Evolutionary conservation across 345 rosid species (phyloP), one percentile per base, ranked within the genome.

Genomic region (Reutealis trisperma): DNA sequence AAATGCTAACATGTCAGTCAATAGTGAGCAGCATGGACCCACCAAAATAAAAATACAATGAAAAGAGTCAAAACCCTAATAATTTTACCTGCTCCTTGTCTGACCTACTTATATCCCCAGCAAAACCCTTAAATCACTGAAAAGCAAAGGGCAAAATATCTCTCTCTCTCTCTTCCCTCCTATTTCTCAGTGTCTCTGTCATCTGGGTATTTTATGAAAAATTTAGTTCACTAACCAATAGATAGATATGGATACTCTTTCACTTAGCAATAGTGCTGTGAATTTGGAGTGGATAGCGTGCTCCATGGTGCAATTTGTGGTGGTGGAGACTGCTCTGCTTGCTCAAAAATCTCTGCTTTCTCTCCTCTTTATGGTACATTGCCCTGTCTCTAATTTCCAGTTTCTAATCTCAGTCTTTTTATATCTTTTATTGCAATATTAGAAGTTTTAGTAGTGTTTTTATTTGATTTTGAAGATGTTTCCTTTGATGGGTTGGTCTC

Each of bases 341-440:
- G 73, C 73, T 51, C 60, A 69, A 14, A 69, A 69, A 18, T 69
- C 60, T 69, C 57, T 69, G 60, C 60, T 69, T 49, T 69, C 5
- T 37, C 60, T 69, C 19, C 60, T 51, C 59, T 49, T 51, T 18
- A 2, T 69, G 73, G 73, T 69, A 69, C 73, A 51, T 69, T 69
- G 42, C 58, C 27, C 22, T 51, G 9, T 16, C 60, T 68, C 30
- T 47, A 54, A 68, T 22, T 47, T 34, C 10, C 45, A 11, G 18
- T 24, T 37, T 68, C 72, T 51, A 24, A 15, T 69, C 22, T 49
- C 10, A 51, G 14, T 27, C 6, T 49, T 47, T 4, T 49, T 25
- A 3, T 47, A 30, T 25, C 34, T 27, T 7, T 25, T 51, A 6
- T 69, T 49, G 24, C 72, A 69, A 16, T 69, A 47, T 25, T 51